Base-by-base conservation (phyloP, 2,329 filamentous ascomycete genomes). In the Juglanconis juglandina region DNA sequence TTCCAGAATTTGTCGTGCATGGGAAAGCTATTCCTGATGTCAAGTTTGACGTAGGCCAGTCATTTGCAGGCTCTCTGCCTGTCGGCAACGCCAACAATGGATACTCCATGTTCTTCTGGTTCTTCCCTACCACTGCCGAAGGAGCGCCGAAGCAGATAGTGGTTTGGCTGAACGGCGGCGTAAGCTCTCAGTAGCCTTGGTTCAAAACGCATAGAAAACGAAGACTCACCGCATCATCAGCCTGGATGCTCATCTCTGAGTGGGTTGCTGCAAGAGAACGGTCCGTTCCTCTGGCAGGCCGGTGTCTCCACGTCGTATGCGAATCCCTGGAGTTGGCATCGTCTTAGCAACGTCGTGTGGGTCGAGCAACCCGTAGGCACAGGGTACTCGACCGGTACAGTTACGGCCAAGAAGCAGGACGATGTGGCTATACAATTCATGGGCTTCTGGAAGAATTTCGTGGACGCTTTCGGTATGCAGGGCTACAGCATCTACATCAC, bases 371-470 rank as follows among this genome's bases (percentile, higher is more conserved):
- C 83, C 6, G 73, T 82, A 9, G 77, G 77, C 11, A 87, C 87
- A 1, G 89, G 88, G 6, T 91, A 88, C 69, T 82, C 84, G 1
- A 81, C 84, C 48, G 88, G 88, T 6, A 81, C 75, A 1, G 78
- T 85, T 4, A 87, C 80, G 0, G 87, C 87, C 5, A 82, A 77
- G 11, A 82, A 82, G 63, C 85, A 90, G 64, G 81, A 83, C 30
- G 87, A 90, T 65, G 78, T 87, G 5, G 87, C 87, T 0, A 73
- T 76, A 17, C 81, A 92, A 61, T 90, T 92, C 69, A 77, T 89
- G 9, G 87, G 87, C 51, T 92, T 91, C 74, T 91, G 85, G 79
- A 84, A 86, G 73, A 89, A 90, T 72, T 91, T 90, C 64, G 75
- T 90, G 53, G 77, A 88, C 24, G 85, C 85, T 0, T 91, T 90